Evolutionary conservation across 192 early-diverging fungal genomes (phyloP), one percentile per base, ranked within the genome.

Genomic region (Coemansia sp.): DNA sequence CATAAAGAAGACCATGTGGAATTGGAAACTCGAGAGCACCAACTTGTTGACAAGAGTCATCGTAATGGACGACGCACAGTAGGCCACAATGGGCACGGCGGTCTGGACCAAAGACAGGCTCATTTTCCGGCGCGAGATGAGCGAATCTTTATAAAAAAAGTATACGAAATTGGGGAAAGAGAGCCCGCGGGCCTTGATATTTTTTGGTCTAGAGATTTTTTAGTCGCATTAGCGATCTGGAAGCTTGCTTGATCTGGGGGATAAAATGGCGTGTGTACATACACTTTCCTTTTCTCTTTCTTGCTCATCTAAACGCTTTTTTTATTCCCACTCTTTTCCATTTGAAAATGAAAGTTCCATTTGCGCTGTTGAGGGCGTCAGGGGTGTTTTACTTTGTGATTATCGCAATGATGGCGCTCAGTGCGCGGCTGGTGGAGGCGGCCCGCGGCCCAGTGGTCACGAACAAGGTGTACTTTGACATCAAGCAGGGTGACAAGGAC

Each of bases 1-100:
- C 53, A 93, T 78, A 12, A 93, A 81, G 76, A 92, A 93, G 63
- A 90, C 89, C 88, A 93, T 90, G 58, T 90, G 86, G 62, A 90
- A 91, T 57, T 90, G 84, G 69, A 87, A 92, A n/a, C 82, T 83
- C 48, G 87, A 88, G 17, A 93, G 77, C 19, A 93, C 91, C 72
- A 87, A 84, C 82, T 93, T 93, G 82, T 93, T 93, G 56, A 89
- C 90, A 8, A 93, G 85, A 22, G 91, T 93, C 91, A 93, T 93
- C 44, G 90, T 80, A 50, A 95, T 94, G 56, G 91, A 93, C 39
- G 93, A 86, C 43, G 65, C 79, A 82, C 95, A 97, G 76, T 97
- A 97, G 56, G 88, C 86, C 29, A 88, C 42, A 56, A 97, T 91
- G 40, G 93, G 91, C 38, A 90, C 62, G 17, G 82, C 75, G 29